Base-by-base conservation (phyloP, 1,284 basidiomycete species). In the Exsudoporus floridanus region DNA sequence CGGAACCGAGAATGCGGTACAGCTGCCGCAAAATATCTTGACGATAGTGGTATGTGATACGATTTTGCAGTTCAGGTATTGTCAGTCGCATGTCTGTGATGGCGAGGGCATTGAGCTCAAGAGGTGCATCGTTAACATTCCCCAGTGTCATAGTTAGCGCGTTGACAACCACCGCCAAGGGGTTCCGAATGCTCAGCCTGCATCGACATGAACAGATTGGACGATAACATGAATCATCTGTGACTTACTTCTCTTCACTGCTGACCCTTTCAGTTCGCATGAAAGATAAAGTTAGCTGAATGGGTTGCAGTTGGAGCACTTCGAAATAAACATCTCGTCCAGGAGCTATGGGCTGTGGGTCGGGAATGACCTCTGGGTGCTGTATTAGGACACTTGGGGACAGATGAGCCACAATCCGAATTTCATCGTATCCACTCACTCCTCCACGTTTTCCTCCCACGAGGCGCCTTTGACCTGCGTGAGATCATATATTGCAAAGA, bases 111-210 rank as follows among this genome's bases (percentile, higher is more conserved):
- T 98, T 98, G 74, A 99, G 82, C 60, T 92, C 90, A 43, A 99
- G 79, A n/a, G 94, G 92, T 0, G 97, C 95, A 59, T 96, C 94
- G 64, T 98, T 98, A 71, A 99, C 84, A 63, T 99, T 99, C 9
- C 97, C 97, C 23, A 99, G 77, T 0, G 95, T 90, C 95, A 99
- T 98, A 0, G 94, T 95, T 42, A 99, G 74, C 5, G 94, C 94
- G 65, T 99, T 98, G 57, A 99, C 77, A 33, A 96, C 84, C 50
- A 98, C 93, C 51, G 95, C 93, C 59, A 99, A 74, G 1, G 97
- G 97, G 66, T 98, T 99, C 45, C 90, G 83, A 42, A 92, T 85
- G 70, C 86, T 91, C 58, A 90, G 73, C 70, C 88, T 93, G 60
- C 16, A 40, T 23, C 35, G 49, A 54, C 18, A 49, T 58, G 46